These are phyloP conservation scores for Skeletonema marinoi DNA, from an alignment of 108 stramenopile species.

Conservation along the genomic window DNA sequence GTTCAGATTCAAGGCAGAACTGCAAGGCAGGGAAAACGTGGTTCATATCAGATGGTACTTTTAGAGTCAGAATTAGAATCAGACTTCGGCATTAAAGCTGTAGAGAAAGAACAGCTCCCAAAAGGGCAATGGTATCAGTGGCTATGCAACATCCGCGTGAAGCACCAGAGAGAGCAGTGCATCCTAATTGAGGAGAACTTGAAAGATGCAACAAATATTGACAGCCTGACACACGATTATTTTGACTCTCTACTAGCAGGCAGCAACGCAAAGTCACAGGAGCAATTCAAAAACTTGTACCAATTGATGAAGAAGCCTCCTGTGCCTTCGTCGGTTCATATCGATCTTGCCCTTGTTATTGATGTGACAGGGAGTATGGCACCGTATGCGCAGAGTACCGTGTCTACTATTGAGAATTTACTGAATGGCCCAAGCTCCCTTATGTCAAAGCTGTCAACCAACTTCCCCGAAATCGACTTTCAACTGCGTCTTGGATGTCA, in stretches of 20 bases:
- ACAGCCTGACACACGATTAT: conserved; percentile 47
- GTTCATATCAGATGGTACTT: conserved; percentile 58
- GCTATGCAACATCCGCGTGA: conserved; percentile 45
- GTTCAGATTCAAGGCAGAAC: conserved; percentile 71
- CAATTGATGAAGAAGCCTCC: conserved; percentile 53
- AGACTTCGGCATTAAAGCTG: conserved; percentile 47
- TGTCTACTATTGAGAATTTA: conserved; percentile 39
- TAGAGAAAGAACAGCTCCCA: conserved; percentile 35
- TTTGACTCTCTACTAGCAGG: conserved; percentile 56
- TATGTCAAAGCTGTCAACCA: conserved; percentile 33
- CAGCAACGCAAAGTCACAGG: conserved; percentile 18
- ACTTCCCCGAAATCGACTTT: conserved; percentile 59
- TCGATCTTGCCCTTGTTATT: conserved; percentile 59
- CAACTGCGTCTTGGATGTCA: conserved; percentile 45
- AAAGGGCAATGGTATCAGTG: conserved; percentile 52
- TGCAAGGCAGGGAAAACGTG: conserved; percentile 66
- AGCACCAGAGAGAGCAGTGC: conserved; percentile 26
- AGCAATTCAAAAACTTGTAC: conserved; percentile 54
- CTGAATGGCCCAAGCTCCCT: conserved; percentile 47
- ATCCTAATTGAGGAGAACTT: conserved; percentile 50
- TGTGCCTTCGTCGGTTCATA: conserved; percentile 38
- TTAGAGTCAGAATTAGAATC: conserved; percentile 58
- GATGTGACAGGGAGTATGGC: conserved; percentile 69
- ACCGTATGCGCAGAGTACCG: conserved; percentile 34
- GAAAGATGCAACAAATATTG: conserved; percentile 44